Evolutionary conservation across 2,329 filamentous ascomycete genomes (phyloP).

Genomic region (Ceratocystis lukuohia): DNA sequence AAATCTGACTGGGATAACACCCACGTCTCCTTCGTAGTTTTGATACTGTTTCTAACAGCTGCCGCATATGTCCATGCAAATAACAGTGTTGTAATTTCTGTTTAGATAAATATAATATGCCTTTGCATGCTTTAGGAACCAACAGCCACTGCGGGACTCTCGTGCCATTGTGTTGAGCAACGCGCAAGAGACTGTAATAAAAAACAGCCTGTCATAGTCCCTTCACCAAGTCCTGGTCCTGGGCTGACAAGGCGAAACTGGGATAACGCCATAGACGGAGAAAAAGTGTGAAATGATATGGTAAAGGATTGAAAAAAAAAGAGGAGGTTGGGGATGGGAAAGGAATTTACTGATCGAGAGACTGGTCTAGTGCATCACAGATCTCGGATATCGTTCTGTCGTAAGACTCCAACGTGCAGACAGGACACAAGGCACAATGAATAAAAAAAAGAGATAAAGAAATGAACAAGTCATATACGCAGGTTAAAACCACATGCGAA

Average conservation of each 20-base stretch:
- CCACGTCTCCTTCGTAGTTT: not conserved
- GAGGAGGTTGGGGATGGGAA: not conserved
- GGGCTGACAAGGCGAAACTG: not conserved
- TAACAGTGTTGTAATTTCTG: not conserved
- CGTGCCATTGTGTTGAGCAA: not conserved
- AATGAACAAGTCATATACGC: conserved; percentile 5
- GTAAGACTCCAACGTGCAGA: not conserved
- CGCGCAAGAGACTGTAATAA: not conserved
- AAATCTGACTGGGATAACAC: not conserved
- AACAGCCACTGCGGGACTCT: not conserved
- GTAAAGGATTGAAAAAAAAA: not conserved
- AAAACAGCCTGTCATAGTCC: not conserved
- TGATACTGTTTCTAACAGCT: not conserved
- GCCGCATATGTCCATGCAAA: not conserved
- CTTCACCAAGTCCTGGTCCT: not conserved
- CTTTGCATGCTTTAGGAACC: not conserved
- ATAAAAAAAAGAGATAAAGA: conserved; percentile 1
- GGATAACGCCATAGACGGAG: not conserved
- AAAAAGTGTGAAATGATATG: not conserved
- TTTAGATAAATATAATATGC: not conserved
- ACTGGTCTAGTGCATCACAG: not conserved
- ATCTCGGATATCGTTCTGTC: conserved; percentile 4
- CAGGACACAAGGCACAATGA: not conserved
- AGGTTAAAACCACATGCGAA: not conserved
- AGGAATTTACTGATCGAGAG: not conserved